phyloP scores from a whole-genome alignment of 2,329 filamentous ascomycete genomes.

The Zalaria obscura region DNA sequence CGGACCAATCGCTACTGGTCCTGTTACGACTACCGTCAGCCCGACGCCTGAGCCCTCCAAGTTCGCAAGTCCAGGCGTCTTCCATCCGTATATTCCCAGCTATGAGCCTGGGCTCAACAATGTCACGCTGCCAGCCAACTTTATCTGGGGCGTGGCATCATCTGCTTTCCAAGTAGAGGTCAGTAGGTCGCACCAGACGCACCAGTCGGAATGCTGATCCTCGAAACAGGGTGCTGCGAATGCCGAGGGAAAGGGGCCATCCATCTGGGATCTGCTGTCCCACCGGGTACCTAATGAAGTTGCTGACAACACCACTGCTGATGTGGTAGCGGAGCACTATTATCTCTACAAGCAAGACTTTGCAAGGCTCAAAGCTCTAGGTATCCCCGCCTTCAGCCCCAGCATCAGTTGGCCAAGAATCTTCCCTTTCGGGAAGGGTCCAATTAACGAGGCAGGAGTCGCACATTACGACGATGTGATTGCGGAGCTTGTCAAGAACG shows the following conservation, averaged over 20 bases:
- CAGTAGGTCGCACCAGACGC: neutral
- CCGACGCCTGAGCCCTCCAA: constrained; percentile 20
- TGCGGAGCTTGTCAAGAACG: constrained; percentile 14
- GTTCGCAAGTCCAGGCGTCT: constrained; percentile 16
- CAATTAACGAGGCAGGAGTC: constrained; percentile 32
- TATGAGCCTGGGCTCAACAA: constrained; percentile 15
- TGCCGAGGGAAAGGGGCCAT: constrained; percentile 16
- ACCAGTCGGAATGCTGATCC: constrained; percentile 1
- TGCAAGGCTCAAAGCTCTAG: constrained; percentile 23
- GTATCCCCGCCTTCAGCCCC: constrained; percentile 24
- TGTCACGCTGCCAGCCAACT: constrained; percentile 18
- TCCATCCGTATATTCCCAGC: constrained; percentile 17
- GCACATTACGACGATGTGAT: constrained; percentile 36
- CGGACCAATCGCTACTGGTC: constrained; percentile 13
- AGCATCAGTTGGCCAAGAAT: constrained; percentile 35
- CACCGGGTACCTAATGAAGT: constrained; percentile 15
- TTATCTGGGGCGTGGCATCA: constrained; percentile 23
- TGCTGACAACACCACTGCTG: constrained; percentile 20
- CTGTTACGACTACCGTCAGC: constrained; percentile 15
- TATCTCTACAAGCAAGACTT: constrained; percentile 12
- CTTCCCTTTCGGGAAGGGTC: constrained; percentile 32
- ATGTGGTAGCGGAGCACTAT: constrained; percentile 36
- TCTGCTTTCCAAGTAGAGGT: constrained; percentile 18
- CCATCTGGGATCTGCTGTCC: constrained; percentile 19
- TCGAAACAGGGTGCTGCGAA: constrained; percentile 11